These are phyloP conservation scores for Diaporthe aspalathi DNA, from an alignment of 2,329 filamentous ascomycete species.

Conservation along the genomic window DNA sequence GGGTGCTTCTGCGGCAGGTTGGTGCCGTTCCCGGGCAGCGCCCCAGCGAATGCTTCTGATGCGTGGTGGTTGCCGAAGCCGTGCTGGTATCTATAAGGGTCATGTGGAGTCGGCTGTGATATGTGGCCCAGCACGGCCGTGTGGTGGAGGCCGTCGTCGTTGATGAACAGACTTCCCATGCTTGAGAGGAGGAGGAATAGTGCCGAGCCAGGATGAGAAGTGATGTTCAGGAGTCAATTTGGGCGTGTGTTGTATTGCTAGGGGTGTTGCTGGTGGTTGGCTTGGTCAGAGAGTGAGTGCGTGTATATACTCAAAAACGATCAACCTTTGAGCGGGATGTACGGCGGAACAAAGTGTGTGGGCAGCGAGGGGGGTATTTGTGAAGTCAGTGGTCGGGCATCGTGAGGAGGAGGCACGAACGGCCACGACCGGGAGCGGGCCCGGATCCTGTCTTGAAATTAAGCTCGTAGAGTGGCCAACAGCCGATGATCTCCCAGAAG, in stretches of 20 bases:
- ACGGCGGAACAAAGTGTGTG: not conserved
- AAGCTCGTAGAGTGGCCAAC: slow-evolving; percentile 6
- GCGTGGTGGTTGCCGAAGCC: slow-evolving; percentile 36
- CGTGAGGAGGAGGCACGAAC: slow-evolving; percentile 29
- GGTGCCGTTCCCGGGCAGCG: slow-evolving; percentile 32
- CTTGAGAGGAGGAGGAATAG: not conserved
- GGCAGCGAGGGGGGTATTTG: slow-evolving; percentile 16
- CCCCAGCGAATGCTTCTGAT: slow-evolving; percentile 34
- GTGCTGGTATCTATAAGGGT: slow-evolving; percentile 36
- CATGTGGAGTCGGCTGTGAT: slow-evolving; percentile 24
- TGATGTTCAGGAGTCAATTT: not conserved
- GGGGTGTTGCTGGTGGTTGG: not conserved
- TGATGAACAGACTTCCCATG: slow-evolving; percentile 34
- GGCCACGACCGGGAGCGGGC: slow-evolving; percentile 23
- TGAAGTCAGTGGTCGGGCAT: slow-evolving; percentile 15
- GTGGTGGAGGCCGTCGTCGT: slow-evolving; percentile 36
- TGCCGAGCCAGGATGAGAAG: not conserved
- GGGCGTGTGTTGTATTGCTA: not conserved
- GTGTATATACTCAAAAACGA: not conserved
- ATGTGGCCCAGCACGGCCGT: slow-evolving; percentile 31
- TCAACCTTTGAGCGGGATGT: not conserved
- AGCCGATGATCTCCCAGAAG: not conserved
- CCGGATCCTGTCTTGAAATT: slow-evolving; percentile 1
- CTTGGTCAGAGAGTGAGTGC: not conserved
- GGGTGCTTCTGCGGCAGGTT: slow-evolving; percentile 46